phyloP scores from a whole-genome alignment of 2,329 filamentous ascomycete genomes.

The Penicillium polonicum region DNA sequence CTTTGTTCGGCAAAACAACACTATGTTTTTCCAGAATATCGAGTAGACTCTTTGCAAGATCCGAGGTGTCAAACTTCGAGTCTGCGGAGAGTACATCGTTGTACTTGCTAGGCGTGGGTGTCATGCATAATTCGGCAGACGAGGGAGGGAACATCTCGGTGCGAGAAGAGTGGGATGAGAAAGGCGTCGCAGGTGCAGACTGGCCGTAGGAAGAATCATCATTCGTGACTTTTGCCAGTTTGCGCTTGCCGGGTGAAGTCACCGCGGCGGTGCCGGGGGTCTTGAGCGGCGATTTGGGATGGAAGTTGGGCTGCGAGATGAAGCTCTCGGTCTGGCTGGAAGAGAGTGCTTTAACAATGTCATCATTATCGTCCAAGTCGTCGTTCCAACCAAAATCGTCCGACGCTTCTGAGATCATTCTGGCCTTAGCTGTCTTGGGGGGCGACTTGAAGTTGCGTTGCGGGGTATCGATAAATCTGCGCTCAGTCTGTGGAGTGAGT shows the following conservation, averaged over 20 bases:
- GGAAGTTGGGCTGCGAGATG: conserved; percentile 33
- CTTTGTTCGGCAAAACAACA: conserved; percentile 34
- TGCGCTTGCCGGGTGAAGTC: conserved; percentile 41
- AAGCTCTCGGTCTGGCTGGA: conserved; percentile 16
- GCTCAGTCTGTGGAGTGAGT: conserved; percentile 37
- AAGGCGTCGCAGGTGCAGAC: conserved; percentile 13
- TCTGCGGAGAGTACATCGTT: conserved; percentile 28
- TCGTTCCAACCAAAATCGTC: conserved; percentile 42
- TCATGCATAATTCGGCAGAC: conserved; percentile 32
- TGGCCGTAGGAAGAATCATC: not conserved
- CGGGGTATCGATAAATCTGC: conserved; percentile 14
- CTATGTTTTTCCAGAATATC: conserved; percentile 37
- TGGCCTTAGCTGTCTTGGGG: conserved; percentile 29
- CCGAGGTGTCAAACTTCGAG: conserved; percentile 19
- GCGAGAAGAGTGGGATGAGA: conserved; percentile 10
- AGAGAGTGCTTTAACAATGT: conserved; percentile 15
- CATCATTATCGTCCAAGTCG: conserved; percentile 34
- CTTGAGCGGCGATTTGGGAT: conserved; percentile 39
- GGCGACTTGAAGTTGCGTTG: conserved; percentile 18
- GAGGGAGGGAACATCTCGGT: conserved; percentile 19
- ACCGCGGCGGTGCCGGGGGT: conserved; percentile 31
- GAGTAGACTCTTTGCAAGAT: conserved; percentile 27
- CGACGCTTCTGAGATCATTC: conserved; percentile 35
- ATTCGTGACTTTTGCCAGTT: conserved; percentile 27
- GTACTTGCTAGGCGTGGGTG: conserved; percentile 35